Evolutionary conservation across 148 eudicot genomes (phyloP), one percentile per base, ranked within the genome.

Genomic region (Amaranthus cruentus): DNA sequence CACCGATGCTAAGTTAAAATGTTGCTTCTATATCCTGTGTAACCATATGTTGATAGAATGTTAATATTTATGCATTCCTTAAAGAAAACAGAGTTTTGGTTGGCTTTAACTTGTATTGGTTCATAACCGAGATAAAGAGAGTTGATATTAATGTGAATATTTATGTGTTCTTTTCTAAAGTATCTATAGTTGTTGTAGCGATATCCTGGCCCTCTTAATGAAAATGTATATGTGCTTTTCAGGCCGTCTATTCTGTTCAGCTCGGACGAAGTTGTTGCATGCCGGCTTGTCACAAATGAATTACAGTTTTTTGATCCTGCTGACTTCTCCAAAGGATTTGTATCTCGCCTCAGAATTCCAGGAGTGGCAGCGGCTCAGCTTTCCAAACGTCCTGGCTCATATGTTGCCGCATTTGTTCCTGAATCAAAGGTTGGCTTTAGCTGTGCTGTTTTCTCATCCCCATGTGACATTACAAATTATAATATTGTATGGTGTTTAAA

Each of bases 281-380:
- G 96, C 75, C 92, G 88, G 70, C 78, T 92, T 76, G 92, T 88
- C 66, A 96, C 99, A 50, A 92, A 96, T 82, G 96, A 92, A 81
- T 76, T 91, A 47, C 99, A 96, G 51, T 83, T 88, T 80, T 96
- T 88, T 81, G 92, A 90, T 62, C 77, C 88, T 55, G 51, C 68
- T 38, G 91, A 92, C 77, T 90, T 96, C 74, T 88, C 94, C 1
- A 96, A 86, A 85, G 94, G 99, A 77, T 77, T 87, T 75, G 76
- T 80, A 43, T 75, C 88, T 78, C 85, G 94, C 67, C 81, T 87
- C 48, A 90, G 84, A 86, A 73, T 96, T 81, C 96, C 92, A 69
- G 92, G 96, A 69, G 81, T 96, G 75, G 91, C 96, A 80, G 90
- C 91, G 14, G 56, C 87, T 47, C 94, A 90, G 83, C 88, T 96